Evolutionary conservation across 495 filamentous ascomycete species (phyloP).

Genomic region (Aspergillus carlsbadensis): DNA sequence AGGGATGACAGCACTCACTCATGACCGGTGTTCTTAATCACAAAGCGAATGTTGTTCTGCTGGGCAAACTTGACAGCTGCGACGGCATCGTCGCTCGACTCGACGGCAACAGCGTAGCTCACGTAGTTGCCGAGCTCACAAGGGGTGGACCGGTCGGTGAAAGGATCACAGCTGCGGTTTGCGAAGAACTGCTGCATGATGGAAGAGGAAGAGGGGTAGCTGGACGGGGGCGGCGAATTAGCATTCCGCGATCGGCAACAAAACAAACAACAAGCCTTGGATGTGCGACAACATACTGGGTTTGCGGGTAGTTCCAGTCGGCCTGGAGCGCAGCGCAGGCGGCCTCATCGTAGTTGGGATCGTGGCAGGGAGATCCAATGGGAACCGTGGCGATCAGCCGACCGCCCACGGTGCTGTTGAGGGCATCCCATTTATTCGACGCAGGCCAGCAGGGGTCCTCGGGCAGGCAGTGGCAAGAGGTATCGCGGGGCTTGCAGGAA

Average conservation of each 20-base stretch:
- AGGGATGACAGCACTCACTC: slow-evolving; percentile 30
- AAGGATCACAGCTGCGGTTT: slow-evolving; percentile 58
- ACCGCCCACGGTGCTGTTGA: slow-evolving; percentile 48
- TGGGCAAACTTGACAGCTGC: slow-evolving; percentile 51
- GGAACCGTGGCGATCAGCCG: slow-evolving; percentile 46
- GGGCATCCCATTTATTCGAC: slow-evolving; percentile 31
- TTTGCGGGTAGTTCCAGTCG: slow-evolving; percentile 31
- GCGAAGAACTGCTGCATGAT: slow-evolving; percentile 45
- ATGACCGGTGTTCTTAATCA: slow-evolving; percentile 66
- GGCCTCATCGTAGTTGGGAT: slow-evolving; percentile 33
- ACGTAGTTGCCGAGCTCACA: slow-evolving; percentile 62
- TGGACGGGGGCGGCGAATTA: not conserved
- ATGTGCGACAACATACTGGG: slow-evolving; percentile 25
- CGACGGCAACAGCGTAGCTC: slow-evolving; percentile 50
- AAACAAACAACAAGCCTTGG: no score
- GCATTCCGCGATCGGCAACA: not conserved
- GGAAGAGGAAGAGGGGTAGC: slow-evolving; percentile 36
- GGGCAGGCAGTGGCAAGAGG: slow-evolving; percentile 33
- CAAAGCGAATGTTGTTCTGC: slow-evolving; percentile 58
- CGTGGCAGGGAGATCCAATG: slow-evolving; percentile 48
- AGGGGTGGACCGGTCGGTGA: slow-evolving; percentile 36
- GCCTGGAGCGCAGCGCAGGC: slow-evolving; percentile 28
- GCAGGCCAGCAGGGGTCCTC: slow-evolving; percentile 51
- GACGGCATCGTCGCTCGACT: slow-evolving; percentile 32
- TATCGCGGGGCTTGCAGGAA: not conserved